These are phyloP conservation scores for Cutaneotrichosporon dermatis DNA, from an alignment of 1,284 basidiomycete species.

Conservation along the genomic window DNA sequence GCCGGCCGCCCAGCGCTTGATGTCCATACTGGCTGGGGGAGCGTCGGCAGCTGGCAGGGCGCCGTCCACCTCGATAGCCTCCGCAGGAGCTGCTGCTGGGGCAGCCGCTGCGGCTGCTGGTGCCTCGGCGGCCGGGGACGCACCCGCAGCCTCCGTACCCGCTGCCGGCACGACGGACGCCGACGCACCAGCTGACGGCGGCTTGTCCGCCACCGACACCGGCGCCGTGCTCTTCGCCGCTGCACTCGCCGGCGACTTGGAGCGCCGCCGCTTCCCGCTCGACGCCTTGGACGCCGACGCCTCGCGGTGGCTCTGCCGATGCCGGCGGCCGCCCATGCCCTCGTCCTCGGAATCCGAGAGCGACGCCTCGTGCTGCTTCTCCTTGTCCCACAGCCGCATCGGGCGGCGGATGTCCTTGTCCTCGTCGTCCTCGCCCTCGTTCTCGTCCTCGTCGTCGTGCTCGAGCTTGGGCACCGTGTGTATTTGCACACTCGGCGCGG, in stretches of 20 bases:
- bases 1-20: slow-evolving; percentile 19
- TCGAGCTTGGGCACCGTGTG: slow-evolving; percentile 58
- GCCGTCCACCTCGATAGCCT: not conserved
- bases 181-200: not conserved
- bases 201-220: not conserved
- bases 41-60: not conserved
- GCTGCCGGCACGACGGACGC: not conserved
- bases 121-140: not conserved
- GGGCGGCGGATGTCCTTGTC: slow-evolving; percentile 69
- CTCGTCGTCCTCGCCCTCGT: slow-evolving; percentile 74
- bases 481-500: slow-evolving; percentile 87
- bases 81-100: not conserved
- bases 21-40: slow-evolving; percentile 9
- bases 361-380: slow-evolving; percentile 42
- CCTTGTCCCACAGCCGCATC: slow-evolving; percentile 46
- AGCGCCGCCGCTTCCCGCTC: slow-evolving; percentile 11
- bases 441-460: slow-evolving; percentile 76
- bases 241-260: slow-evolving; percentile 8
- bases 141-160: not conserved
- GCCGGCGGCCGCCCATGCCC: slow-evolving; percentile 43
- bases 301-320: slow-evolving; percentile 41
- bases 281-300: slow-evolving; percentile 6
- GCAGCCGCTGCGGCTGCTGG: not conserved
- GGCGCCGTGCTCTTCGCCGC: not conserved
- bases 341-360: slow-evolving; percentile 57